These are phyloP conservation scores for Aspergillus cejpii DNA, from an alignment of 2,329 filamentous ascomycete species.

Conservation along the genomic window DNA sequence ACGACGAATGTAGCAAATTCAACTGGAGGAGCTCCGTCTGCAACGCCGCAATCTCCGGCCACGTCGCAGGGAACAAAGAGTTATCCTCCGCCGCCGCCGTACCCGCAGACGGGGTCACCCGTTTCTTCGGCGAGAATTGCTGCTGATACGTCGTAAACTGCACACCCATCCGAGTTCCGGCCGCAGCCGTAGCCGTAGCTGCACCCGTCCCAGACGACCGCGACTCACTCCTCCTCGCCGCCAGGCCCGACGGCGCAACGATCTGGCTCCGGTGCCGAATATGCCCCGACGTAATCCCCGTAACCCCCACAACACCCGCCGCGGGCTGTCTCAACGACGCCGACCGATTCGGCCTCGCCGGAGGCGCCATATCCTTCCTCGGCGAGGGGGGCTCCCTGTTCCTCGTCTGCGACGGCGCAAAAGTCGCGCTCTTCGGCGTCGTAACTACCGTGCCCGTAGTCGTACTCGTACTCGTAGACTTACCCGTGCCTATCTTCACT, in stretches of 20 bases:
- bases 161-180: slow-evolving; percentile 20
- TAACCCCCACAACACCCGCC: slow-evolving; percentile 13
- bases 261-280: slow-evolving; percentile 34
- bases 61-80: slow-evolving; percentile 24
- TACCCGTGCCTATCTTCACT: slow-evolving; percentile 9
- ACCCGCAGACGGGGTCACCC: slow-evolving; percentile 18
- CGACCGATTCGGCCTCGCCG: slow-evolving; percentile 31
- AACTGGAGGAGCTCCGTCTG: slow-evolving; percentile 43
- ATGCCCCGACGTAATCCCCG: slow-evolving; percentile 23
- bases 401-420: slow-evolving; percentile 20
- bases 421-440: slow-evolving; percentile 16
- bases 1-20: slow-evolving; percentile 33
- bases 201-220: slow-evolving; percentile 12
- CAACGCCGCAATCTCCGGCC: slow-evolving; percentile 33
- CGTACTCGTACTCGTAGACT: not conserved
- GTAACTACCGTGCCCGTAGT: slow-evolving; percentile 1
- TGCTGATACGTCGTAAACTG: slow-evolving; percentile 37
- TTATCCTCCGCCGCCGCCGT: slow-evolving; percentile 15
- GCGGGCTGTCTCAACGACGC: slow-evolving; percentile 34
- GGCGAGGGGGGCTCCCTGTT: slow-evolving; percentile 18
- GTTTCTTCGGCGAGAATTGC: slow-evolving; percentile 36
- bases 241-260: slow-evolving; percentile 13
- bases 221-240: slow-evolving; percentile 14
- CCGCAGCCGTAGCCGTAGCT: not conserved
- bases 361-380: slow-evolving; percentile 32